A percentile compares a stretch with the other conserved stretches of the same genome.
Evolutionary conservation across 495 filamentous ascomycete genomes (phyloP).

Genomic region (Hyphodiscus hymeniophilus): DNA sequence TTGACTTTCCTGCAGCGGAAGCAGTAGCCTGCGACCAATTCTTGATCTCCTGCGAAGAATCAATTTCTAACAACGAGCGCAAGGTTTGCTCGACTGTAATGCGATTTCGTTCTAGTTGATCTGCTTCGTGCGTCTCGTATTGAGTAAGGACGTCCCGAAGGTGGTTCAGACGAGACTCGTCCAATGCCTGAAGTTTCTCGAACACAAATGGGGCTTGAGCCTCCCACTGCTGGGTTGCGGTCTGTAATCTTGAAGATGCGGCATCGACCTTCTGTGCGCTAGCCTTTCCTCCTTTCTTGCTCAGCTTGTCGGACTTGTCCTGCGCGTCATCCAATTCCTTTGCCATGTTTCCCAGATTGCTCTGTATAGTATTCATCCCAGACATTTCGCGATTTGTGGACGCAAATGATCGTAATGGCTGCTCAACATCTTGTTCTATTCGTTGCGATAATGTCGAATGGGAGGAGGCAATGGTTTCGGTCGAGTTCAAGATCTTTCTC

Average conservation of each 20-base stretch:
- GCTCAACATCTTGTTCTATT: constrained; percentile 88
- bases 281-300: constrained; percentile 69
- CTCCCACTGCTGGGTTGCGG: constrained; percentile 79
- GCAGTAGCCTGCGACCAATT: constrained; percentile 53
- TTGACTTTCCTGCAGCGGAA: constrained; percentile 37
- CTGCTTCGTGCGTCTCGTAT: constrained; percentile 84
- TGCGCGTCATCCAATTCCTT: constrained; percentile 78
- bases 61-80: constrained; percentile 78
- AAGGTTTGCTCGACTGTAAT: constrained; percentile 73
- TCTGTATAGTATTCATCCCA: constrained; percentile 73
- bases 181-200: constrained; percentile 84
- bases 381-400: constrained; percentile 74
- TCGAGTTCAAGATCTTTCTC: constrained; percentile 79
- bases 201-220: constrained; percentile 94
- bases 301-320: constrained; percentile 81
- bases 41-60: constrained; percentile 84
- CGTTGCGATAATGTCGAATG: constrained; percentile 76
- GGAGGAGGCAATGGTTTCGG: constrained; percentile 71
- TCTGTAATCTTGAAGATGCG: constrained; percentile 66
- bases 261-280: constrained; percentile 71
- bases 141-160: constrained; percentile 90
- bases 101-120: constrained; percentile 73
- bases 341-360: constrained; percentile 70
- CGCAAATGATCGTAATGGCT: constrained; percentile 65
- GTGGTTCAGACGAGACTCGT: constrained; percentile 85